Evolutionary conservation across 2,329 filamentous ascomycete genomes (phyloP).

Genomic region (Trichoderma endophyticum): DNA sequence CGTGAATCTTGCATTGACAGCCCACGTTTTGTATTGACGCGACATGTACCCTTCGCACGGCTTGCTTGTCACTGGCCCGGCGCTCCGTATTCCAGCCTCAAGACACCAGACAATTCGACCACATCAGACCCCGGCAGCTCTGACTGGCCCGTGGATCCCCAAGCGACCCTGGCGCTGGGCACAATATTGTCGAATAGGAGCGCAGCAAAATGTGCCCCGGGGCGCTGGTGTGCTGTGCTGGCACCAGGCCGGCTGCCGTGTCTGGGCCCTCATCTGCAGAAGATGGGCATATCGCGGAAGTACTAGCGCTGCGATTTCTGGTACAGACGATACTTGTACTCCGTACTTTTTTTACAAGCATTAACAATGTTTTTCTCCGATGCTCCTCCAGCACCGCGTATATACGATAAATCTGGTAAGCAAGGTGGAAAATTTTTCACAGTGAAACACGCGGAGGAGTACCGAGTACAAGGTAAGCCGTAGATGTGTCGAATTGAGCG

Average conservation of each 20-base stretch:
- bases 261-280: conserved; percentile 3
- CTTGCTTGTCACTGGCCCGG: neutral
- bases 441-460: neutral
- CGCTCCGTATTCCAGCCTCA: neutral
- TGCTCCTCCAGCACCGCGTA: neutral
- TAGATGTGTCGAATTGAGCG: neutral
- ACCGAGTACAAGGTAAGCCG: neutral
- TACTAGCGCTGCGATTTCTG: neutral
- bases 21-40: neutral
- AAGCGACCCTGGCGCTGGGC: neutral
- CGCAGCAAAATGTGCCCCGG: conserved; percentile 12
- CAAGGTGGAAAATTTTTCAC: neutral
- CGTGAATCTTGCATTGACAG: neutral
- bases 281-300: neutral
- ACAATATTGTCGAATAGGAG: conserved; percentile 20
- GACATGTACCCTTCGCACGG: neutral
- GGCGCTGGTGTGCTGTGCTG: conserved; percentile 19
- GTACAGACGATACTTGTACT: neutral
- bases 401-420: neutral
- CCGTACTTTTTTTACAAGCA: neutral
- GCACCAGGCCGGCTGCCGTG: conserved; percentile 19
- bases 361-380: neutral
- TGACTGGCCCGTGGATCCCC: neutral
- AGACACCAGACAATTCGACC: neutral
- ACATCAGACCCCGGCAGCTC: neutral